These are phyloP conservation scores for Mortierella sp. DNA, from an alignment of 371 early-diverging fungal genomes.

Conservation along the genomic window DNA sequence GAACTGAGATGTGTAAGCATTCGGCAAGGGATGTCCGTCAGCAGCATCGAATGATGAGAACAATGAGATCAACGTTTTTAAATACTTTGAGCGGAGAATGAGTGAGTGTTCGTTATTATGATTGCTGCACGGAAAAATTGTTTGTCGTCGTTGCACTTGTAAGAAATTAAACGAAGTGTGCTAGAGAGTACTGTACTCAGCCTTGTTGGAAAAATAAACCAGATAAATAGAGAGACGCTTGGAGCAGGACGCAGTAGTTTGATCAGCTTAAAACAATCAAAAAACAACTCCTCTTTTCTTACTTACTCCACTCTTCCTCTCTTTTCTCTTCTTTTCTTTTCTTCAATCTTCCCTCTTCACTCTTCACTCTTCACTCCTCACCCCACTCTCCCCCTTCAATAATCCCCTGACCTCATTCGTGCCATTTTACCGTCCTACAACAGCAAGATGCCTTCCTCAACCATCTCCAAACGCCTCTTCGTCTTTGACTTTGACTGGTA, in stretches of 20 bases:
- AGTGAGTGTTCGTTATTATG: neutral
- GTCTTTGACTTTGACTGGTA: conserved; percentile 87
- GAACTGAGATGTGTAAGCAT: neutral
- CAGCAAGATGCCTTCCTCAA: conserved; percentile 15
- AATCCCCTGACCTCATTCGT: neutral
- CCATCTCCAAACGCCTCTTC: conserved; percentile 60
- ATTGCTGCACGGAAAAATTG: conserved; percentile 19
- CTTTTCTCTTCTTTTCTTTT: neutral
- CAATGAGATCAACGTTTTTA: neutral
- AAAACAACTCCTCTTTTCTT: neutral
- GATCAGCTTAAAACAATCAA: conserved; percentile 7
- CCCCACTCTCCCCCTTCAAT: conserved; percentile 7
- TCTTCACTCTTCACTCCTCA: neutral
- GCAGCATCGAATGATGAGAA: neutral
- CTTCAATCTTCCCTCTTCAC: neutral
- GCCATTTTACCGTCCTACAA: neutral
- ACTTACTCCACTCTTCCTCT: neutral
- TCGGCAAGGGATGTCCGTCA: neutral
- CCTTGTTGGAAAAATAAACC: neutral
- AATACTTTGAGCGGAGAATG: neutral
- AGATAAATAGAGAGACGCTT: neutral
- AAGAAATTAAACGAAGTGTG: conserved; percentile 13
- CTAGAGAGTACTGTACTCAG: neutral
- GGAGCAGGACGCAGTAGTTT: neutral
- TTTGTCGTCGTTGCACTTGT: conserved; percentile 4